phyloP scores from a whole-genome alignment of 1,284 basidiomycete genomes.

The Hymenochaete sp. region DNA sequence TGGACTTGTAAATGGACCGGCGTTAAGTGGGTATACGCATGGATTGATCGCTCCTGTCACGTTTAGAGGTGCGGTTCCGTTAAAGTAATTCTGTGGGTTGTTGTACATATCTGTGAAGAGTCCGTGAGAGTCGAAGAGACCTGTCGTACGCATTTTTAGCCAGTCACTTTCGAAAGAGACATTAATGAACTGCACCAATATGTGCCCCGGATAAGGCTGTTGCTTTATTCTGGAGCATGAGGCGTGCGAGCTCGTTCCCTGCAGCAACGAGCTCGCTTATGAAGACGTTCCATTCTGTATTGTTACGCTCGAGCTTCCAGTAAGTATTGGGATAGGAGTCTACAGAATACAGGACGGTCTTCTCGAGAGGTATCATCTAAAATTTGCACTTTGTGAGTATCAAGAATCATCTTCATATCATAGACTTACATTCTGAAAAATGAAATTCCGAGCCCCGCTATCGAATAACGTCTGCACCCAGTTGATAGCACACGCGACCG shows the following conservation, averaged over 20 bases:
- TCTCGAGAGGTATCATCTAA: conserved; percentile 30
- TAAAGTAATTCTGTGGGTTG: conserved; percentile 27
- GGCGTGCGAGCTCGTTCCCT: conserved; percentile 30
- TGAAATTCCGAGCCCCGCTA: conserved; percentile 37
- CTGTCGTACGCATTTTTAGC: no score
- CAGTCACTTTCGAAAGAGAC: no score
- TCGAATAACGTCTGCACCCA: conserved; percentile 33
- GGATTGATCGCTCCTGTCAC: conserved; percentile 26
- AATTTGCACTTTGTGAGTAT: background rate
- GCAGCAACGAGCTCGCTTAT: conserved; percentile 30
- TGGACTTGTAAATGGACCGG: conserved; percentile 16
- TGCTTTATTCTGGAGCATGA: conserved; percentile 27
- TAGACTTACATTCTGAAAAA: conserved; percentile 39
- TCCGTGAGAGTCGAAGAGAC: conserved; percentile 28
- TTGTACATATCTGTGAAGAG: conserved; percentile 29
- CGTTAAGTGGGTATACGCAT: conserved; percentile 24
- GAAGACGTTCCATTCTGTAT: conserved; percentile 33
- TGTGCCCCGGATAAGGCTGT: conserved; percentile 30
- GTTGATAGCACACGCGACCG: conserved; percentile 35
- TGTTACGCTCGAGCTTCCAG: conserved; percentile 30
- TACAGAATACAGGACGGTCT: conserved; percentile 28
- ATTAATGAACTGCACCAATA: conserved; percentile 24
- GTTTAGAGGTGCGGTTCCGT: conserved; percentile 29
- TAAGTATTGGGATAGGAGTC: conserved; percentile 31
- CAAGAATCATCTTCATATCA: background rate